phyloP scores from a whole-genome alignment of 345 rosid genomes.

The Brassica incana region DNA sequence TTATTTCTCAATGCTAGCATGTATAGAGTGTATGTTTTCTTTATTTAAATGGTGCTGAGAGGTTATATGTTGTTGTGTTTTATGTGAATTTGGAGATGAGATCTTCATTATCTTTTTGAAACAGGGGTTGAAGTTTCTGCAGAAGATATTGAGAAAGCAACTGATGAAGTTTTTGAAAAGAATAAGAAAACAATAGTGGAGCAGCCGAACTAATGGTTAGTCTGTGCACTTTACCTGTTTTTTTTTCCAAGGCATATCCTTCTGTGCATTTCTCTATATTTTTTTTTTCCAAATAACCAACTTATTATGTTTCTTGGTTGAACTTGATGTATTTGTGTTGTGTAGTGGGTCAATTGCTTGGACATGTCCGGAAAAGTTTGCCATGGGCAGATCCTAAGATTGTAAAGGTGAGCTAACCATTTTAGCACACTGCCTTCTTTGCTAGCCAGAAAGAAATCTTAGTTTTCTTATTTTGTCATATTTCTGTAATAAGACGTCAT shows the following conservation, averaged over 20 bases:
- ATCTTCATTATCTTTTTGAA: conserved; percentile 28
- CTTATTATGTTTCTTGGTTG: conserved; percentile 16
- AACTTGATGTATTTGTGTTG: neutral
- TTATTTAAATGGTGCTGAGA: neutral
- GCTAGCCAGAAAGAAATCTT: neutral
- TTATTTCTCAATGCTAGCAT: neutral
- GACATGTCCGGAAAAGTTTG: too few species aligned
- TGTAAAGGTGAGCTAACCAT: too few species aligned
- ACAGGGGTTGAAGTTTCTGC: conserved; percentile 79
- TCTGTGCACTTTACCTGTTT: conserved; percentile 12
- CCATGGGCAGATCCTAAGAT: too few species aligned
- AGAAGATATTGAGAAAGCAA: conserved; percentile 66
- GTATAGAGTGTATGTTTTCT: neutral
- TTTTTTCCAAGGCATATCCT: neutral
- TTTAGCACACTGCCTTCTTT: too few species aligned
- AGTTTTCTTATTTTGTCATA: conserved; percentile 10
- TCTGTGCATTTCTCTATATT: neutral
- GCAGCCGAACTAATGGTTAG: conserved; percentile 78
- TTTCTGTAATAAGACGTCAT: conserved; percentile 60
- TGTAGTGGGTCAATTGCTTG: too few species aligned
- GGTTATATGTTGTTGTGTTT: neutral
- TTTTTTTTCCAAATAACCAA: neutral
- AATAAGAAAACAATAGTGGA: conserved; percentile 49
- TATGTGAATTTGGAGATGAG: conserved; percentile 23
- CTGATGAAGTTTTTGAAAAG: conserved; percentile 53